Evolutionary conservation across 2,329 filamentous ascomycete genomes (phyloP), one percentile per base, ranked within the genome.

Genomic region (Trichoderma atrobrunneum): DNA sequence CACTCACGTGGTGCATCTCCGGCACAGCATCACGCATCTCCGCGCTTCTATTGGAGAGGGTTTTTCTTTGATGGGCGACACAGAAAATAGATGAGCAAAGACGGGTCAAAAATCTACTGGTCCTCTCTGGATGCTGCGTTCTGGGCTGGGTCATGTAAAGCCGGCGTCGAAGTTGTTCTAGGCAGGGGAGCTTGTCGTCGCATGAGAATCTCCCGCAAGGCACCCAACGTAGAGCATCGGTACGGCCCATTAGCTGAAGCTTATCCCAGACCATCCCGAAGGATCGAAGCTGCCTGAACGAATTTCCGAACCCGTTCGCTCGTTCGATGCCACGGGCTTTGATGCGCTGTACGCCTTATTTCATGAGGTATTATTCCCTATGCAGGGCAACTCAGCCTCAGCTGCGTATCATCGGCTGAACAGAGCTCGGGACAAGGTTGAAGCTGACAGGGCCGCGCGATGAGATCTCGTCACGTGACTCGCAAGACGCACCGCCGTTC

Each of bases 1-100:
- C 66, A 69, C 66, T 69, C 66, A 69, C 66, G 66, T 69, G 66
- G 67, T 70, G 67, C 54, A 54, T 34, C 57, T 69, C n/a, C 57
- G 26, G 43, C 26, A 51, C 56, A 62, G 57, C 56, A 36, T 36
- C 39, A 61, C 16, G 28, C 43, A 28, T 61, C 67, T 70, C 67
- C 57, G 67, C 57, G 67, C 56, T 24, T 54, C 32, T 36, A 39
- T 70, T 61, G 56, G 66, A 62, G 39, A 54, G 28, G 16, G 0
- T 18, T 30, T 16, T 21, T 16, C 10, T 24, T 30, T 16, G 24
- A 39, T 68, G 26, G 36, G 56, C 34, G 18, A 26, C 24, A 69
- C 66, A 18, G n/a, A 60, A 39, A 39, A n/a, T 3, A 18, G 16
- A 61, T 30, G 56, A 21, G n/a, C 14, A 60, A 60, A 36, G 28